These are phyloP conservation scores for Silene coronaria DNA, from an alignment of 179 eudicot genomes.

Conservation along the genomic window DNA sequence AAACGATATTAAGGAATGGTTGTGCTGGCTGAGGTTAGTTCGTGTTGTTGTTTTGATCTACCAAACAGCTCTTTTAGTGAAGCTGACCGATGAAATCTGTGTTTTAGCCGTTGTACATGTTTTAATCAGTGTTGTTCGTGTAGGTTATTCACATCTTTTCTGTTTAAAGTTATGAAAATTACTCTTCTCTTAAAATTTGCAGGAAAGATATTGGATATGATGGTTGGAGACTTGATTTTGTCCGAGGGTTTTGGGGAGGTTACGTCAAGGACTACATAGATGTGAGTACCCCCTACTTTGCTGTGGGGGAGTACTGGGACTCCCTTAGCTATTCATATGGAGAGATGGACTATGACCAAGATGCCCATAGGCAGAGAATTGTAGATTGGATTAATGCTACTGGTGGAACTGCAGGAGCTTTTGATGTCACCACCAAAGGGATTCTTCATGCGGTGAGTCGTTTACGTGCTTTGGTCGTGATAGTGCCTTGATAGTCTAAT, in stretches of 20 bases:
- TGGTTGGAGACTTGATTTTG: constrained; percentile 99
- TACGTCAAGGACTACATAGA: constrained; percentile 94
- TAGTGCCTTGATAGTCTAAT: neutral
- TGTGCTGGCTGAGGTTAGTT: constrained; percentile 81
- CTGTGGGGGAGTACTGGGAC: constrained; percentile 98
- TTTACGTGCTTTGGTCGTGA: neutral
- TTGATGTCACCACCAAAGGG: constrained; percentile 98
- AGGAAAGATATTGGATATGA: constrained; percentile 96
- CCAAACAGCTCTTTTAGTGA: neutral
- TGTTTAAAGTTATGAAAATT: constrained; percentile 1
- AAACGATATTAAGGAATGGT: constrained; percentile 81
- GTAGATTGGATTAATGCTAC: constrained; percentile 95
- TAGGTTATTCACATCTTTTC: neutral
- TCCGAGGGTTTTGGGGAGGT: constrained; percentile 99
- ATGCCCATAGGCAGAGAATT: constrained; percentile 91
- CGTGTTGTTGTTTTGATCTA: neutral
- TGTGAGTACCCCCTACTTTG: constrained; percentile 72
- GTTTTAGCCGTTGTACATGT: neutral
- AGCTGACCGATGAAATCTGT: neutral
- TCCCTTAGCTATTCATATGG: constrained; percentile 83
- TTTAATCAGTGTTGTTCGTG: neutral
- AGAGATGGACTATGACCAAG: constrained; percentile 93
- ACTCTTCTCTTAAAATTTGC: constrained; percentile 21
- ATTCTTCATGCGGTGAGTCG: constrained; percentile 84
- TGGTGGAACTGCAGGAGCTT: constrained; percentile 88